Evolutionary conservation across 257 asterid genomes (phyloP).

Genomic region (Nicotiana knightiana): DNA sequence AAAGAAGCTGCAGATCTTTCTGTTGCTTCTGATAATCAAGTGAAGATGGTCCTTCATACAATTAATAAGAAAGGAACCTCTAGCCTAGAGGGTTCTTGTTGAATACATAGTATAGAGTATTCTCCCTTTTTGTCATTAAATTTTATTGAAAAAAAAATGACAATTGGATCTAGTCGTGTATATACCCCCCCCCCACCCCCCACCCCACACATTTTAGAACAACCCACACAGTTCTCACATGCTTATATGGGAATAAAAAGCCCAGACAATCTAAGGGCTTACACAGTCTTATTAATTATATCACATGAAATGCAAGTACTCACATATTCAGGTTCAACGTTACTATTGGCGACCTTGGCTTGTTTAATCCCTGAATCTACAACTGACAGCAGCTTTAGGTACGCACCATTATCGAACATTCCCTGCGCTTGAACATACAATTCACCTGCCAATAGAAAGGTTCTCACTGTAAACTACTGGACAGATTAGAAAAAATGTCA

Average conservation of each 20-base stretch:
- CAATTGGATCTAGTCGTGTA: background rate
- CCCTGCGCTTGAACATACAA: constrained; percentile 77
- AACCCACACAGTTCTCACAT: background rate
- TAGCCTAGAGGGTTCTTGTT: background rate
- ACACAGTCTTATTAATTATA: background rate
- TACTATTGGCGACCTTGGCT: constrained; percentile 48
- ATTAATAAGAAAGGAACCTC: background rate
- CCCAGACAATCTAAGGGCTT: background rate
- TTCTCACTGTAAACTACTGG: background rate
- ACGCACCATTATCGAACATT: constrained; percentile 70
- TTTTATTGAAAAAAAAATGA: background rate
- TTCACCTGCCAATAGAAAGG: constrained; percentile 60
- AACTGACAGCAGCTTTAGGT: constrained; percentile 57
- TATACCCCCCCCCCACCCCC: background rate
- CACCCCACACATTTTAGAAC: background rate
- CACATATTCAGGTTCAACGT: constrained; percentile 90
- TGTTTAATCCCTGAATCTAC: constrained; percentile 64
- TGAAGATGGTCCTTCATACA: background rate
- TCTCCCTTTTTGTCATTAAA: background rate
- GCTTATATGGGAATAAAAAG: background rate
- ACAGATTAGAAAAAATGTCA: background rate
- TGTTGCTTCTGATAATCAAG: background rate
- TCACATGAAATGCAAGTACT: constrained; percentile 24
- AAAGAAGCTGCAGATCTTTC: background rate
- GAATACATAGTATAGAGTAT: background rate